phyloP scores from a whole-genome alignment of 2,329 filamentous ascomycete species.

The Penicillium sp. region DNA sequence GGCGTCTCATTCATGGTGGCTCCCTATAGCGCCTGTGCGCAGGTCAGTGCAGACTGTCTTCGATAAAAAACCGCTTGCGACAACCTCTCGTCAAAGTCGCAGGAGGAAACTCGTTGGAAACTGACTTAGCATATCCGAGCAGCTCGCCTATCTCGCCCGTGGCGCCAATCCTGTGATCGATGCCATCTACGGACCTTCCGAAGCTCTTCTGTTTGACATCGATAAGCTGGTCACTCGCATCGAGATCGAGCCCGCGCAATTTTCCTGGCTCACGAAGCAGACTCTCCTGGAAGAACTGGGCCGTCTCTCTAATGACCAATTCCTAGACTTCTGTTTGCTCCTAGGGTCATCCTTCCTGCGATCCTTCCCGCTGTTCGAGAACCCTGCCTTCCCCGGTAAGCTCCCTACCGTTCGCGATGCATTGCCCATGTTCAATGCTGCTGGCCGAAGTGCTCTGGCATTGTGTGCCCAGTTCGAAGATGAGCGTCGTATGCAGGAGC shows the following conservation, averaged over 20 bases:
- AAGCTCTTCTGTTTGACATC: conserved; percentile 84
- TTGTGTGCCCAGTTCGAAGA: conserved; percentile 82
- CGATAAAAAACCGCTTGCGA: not conserved
- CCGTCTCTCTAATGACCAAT: conserved; percentile 70
- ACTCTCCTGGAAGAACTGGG: conserved; percentile 72
- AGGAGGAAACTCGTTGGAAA: not conserved
- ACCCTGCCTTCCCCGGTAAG: conserved; percentile 62
- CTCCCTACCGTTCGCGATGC: conserved; percentile 72
- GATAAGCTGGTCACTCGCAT: conserved; percentile 71
- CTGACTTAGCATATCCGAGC: conserved; percentile 17
- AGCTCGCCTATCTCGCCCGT: conserved; percentile 77
- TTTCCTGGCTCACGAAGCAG: conserved; percentile 69
- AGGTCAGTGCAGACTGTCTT: conserved; percentile 61
- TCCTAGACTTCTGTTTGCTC: conserved; percentile 83
- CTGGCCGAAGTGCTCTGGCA: conserved; percentile 71
- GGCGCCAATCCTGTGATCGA: conserved; percentile 71
- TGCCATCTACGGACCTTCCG: conserved; percentile 81
- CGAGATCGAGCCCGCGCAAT: conserved; percentile 64
- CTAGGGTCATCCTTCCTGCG: conserved; percentile 80
- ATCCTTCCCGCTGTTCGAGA: conserved; percentile 77
- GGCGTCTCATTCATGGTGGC: conserved; percentile 79
- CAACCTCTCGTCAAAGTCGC: not conserved
- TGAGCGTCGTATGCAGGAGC: conserved; percentile 71
- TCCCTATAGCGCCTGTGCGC: conserved; percentile 85
- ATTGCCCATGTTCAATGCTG: conserved; percentile 73